A percentile compares a stretch with the other conserved stretches of the same genome.
Conservation (phyloP, 805 yeast species). For the Debaryomyces prosopidis region DNA sequence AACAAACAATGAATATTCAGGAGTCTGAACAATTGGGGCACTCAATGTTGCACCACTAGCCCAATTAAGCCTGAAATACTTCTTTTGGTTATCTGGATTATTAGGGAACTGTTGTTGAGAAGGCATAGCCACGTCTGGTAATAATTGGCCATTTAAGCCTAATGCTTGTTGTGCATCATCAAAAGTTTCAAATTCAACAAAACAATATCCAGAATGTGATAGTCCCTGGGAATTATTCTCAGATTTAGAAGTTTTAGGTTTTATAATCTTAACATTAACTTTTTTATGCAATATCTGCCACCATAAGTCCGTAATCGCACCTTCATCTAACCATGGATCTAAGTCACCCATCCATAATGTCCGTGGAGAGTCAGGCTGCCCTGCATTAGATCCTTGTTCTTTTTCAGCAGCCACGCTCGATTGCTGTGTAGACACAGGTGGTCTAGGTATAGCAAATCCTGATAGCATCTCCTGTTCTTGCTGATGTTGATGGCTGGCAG, state of each 20-base stretch:
- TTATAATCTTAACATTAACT: constrained; percentile 68
- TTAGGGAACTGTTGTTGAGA: constrained; percentile 40
- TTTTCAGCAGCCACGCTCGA: constrained; percentile 30
- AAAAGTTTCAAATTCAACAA: constrained; percentile 68
- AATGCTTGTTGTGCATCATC: constrained; percentile 72
- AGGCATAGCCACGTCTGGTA: constrained; percentile 58
- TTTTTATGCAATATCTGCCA: constrained; percentile 58
- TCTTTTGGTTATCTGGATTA: constrained; percentile 50
- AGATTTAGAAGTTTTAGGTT: constrained; percentile 34
- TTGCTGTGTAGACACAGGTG: constrained; percentile 41
- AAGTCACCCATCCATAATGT: constrained; percentile 90
- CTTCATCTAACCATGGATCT: constrained; percentile 77
- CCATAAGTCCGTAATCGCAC: constrained; percentile 49
- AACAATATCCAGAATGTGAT: constrained; percentile 65
- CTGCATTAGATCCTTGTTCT: constrained; percentile 6
- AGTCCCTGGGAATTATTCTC: constrained; percentile 24
- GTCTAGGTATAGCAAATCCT: constrained; percentile 39
- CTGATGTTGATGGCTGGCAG: constrained; percentile 43
- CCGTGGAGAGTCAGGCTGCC: constrained; percentile 49
- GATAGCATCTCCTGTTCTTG: constrained; percentile 45
- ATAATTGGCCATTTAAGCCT: constrained; percentile 60
- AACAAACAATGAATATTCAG: constrained; percentile 78
- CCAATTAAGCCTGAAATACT: constrained; percentile 77
- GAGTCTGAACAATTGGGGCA: constrained; percentile 70
- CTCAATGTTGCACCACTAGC: constrained; percentile 78